phyloP scores from a whole-genome alignment of 2,329 filamentous ascomycete genomes.

The Microcyclospora pomicola region DNA sequence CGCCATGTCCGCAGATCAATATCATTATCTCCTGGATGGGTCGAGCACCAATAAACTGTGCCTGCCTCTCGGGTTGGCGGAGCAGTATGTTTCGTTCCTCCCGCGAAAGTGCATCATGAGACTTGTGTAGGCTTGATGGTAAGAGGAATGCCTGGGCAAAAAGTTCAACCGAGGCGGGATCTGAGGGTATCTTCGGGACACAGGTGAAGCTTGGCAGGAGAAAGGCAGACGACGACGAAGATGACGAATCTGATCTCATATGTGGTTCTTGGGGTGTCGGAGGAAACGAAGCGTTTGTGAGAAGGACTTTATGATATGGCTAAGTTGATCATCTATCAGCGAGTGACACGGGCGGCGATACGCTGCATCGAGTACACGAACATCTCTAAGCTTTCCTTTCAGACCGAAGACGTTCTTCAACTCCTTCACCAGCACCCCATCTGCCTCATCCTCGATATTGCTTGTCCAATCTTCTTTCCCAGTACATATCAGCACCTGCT shows the following conservation, averaged over 20 bases:
- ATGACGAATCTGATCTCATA: constrained; percentile 8
- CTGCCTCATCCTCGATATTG: constrained; percentile 64
- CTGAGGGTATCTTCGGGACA: constrained; percentile 54
- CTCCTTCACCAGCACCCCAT: constrained; percentile 47
- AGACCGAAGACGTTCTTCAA: constrained; percentile 44
- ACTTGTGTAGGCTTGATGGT: constrained; percentile 46
- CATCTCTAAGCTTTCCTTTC: constrained; percentile 32
- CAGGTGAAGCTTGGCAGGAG: constrained; percentile 76
- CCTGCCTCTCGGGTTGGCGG: constrained; percentile 36
- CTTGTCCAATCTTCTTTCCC: constrained; percentile 70
- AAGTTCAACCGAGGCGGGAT: constrained; percentile 39
- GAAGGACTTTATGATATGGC: constrained; percentile 71
- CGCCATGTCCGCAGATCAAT: constrained; percentile 76
- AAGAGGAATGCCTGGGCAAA: constrained; percentile 54
- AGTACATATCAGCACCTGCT: constrained; percentile 75
- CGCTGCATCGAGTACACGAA: constrained; percentile 20
- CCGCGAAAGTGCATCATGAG: constrained; percentile 44
- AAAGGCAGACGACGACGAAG: constrained; percentile 47
- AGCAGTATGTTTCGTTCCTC: constrained; percentile 32
- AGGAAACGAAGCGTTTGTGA: constrained; percentile 63
- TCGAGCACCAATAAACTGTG: constrained; percentile 40
- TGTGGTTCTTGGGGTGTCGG: constrained; percentile 26
- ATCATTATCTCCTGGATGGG: constrained; percentile 58
- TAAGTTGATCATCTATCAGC: constrained; percentile 24
- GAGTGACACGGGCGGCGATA: not conserved